Conservation (phyloP, 352 stramenopile genomes). For the Globisporangium lucens region DNA sequence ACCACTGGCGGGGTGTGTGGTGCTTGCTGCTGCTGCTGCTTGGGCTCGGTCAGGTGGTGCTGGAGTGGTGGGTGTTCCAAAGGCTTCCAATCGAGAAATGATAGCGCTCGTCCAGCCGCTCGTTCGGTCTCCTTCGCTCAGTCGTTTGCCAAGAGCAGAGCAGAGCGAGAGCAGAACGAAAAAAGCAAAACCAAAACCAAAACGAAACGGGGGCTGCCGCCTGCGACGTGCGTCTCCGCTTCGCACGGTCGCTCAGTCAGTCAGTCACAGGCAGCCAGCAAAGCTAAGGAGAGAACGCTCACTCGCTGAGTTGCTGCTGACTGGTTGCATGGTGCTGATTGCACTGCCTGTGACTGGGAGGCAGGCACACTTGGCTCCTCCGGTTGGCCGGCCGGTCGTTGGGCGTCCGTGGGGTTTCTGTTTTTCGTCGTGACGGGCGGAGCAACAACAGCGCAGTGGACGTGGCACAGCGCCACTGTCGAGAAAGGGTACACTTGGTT, state of each 20-base stretch:
- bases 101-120: constrained; percentile 14
- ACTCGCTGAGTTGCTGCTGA: too few species aligned
- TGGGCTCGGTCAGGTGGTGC: not conserved
- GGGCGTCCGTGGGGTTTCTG: constrained; percentile 10
- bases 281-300: not conserved
- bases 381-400: constrained; percentile 9
- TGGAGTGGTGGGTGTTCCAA: constrained; percentile 4
- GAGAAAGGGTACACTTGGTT: not conserved
- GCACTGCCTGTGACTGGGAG: not conserved
- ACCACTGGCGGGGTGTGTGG: not conserved
- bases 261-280: constrained; percentile 3
- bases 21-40: not conserved
- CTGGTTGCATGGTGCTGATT: constrained; percentile 1
- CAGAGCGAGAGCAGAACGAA: not conserved
- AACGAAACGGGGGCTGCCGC: not conserved
- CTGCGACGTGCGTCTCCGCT: constrained; percentile 7
- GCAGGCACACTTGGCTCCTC: constrained; percentile 11
- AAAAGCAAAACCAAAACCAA: constrained; percentile 15
- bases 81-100: constrained; percentile 25
- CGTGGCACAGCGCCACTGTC: too few species aligned
- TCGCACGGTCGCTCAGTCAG: constrained; percentile 3
- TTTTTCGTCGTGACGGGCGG: constrained; percentile 18
- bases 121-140: not conserved
- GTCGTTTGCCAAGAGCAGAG: not conserved
- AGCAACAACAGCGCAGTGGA: not conserved